Evolutionary conservation across 164 flowering plant species (phyloP).

Genomic region (grape (Vitis vinifera)): DNA sequence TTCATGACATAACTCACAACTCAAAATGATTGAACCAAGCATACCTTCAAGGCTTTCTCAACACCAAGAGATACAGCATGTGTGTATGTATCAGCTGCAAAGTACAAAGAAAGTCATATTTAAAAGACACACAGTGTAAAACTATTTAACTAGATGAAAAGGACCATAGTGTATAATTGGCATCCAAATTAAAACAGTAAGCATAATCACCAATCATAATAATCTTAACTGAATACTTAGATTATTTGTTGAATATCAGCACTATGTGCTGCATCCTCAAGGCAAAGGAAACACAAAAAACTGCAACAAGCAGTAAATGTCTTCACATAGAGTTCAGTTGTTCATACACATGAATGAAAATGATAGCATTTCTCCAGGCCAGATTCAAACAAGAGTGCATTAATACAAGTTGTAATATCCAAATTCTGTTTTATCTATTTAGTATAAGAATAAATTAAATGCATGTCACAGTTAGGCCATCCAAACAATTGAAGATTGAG

Average conservation of each 20-base stretch:
- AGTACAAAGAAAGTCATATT: not conserved
- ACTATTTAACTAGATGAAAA: too few relatives aligned
- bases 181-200: too few relatives aligned
- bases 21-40: slow-evolving; percentile 1
- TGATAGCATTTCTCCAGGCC: not conserved
- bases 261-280: too few relatives aligned
- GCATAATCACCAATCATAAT: too few relatives aligned
- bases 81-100: slow-evolving; percentile 46
- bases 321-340: too few relatives aligned
- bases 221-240: too few relatives aligned
- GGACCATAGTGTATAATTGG: too few relatives aligned
- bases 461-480: not conserved
- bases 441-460: not conserved
- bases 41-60: slow-evolving; percentile 89
- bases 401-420: not conserved
- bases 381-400: not conserved
- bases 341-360: too few relatives aligned
- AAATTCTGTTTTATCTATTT: not conserved
- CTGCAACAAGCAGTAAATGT: too few relatives aligned
- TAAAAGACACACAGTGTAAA: not conserved
- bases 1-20: not conserved
- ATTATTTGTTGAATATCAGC: too few relatives aligned
- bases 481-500: not conserved
- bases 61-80: slow-evolving; percentile 47
- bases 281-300: too few relatives aligned